Conservation (phyloP, 371 early-diverging fungal species). For the Apophysomyces variabilis region DNA sequence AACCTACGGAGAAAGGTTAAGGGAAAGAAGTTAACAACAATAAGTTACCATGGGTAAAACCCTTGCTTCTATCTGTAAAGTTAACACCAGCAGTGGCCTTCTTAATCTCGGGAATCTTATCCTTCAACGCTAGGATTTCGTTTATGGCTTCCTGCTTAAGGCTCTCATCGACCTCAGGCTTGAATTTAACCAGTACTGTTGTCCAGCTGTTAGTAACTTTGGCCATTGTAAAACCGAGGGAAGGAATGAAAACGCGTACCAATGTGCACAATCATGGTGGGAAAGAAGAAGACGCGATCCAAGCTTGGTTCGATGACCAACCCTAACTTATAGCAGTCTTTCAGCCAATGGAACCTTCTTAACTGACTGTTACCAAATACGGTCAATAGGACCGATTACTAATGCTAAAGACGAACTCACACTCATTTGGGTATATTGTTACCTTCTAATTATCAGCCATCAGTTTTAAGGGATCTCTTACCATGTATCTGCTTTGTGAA, state of each 20-base stretch:
- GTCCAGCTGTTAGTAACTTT: not conserved
- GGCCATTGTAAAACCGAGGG: not conserved
- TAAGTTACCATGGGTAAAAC: conserved; percentile 45
- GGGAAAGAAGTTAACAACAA: not conserved
- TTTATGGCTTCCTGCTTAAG: conserved; percentile 21
- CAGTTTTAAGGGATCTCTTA: too few species aligned
- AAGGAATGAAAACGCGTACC: not conserved
- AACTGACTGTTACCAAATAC: too few species aligned
- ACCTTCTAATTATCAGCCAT: too few species aligned
- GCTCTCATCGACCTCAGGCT: conserved; percentile 39
- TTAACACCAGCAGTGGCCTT: conserved; percentile 46
- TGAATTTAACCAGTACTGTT: conserved; percentile 52
- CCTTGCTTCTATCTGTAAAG: conserved; percentile 52
- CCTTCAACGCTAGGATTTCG: conserved; percentile 40
- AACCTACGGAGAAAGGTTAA: conserved; percentile 27
- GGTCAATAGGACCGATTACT: too few species aligned
- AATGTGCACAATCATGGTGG: conserved; percentile 3
- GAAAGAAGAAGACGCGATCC: too few species aligned
- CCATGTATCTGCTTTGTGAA: too few species aligned
- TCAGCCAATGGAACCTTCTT: too few species aligned
- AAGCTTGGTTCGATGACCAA: too few species aligned
- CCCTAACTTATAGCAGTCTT: too few species aligned
- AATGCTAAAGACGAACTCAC: too few species aligned
- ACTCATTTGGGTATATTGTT: too few species aligned
- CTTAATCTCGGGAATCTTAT: conserved; percentile 39